Percentiles rank a stretch among this genome's conserved stretches.
Conservation (phyloP, 2,329 filamentous ascomycete genomes). For the Ceratocystis harringtonii region DNA sequence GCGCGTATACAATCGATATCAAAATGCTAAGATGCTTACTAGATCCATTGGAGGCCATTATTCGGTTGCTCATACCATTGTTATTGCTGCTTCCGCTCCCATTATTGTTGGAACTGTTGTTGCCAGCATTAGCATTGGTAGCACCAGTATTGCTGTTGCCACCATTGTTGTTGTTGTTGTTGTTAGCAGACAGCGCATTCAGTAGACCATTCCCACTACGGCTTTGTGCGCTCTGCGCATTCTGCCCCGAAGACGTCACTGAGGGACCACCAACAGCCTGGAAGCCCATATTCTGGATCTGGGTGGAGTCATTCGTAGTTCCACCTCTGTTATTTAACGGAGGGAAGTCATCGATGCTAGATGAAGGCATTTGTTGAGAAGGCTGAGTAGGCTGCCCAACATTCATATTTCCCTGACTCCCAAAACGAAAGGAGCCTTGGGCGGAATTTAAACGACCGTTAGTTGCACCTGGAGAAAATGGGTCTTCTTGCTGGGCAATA, state of each 20-base stretch:
- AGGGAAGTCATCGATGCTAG: slow-evolving; percentile 45
- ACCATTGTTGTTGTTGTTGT: slow-evolving; percentile 16
- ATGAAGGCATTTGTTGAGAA: slow-evolving; percentile 33
- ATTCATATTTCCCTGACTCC: slow-evolving; percentile 28
- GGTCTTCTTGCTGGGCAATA: slow-evolving; percentile 35
- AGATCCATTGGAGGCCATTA: not conserved
- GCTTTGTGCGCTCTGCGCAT: slow-evolving; percentile 24
- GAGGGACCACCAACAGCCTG: slow-evolving; percentile 5
- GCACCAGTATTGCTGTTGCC: not conserved
- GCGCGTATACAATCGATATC: not conserved
- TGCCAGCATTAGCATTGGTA: not conserved
- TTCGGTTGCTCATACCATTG: not conserved
- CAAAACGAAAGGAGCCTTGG: slow-evolving; percentile 33
- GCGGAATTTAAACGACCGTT: slow-evolving; percentile 4
- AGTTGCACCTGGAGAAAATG: slow-evolving; percentile 38
- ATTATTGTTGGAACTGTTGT: not conserved
- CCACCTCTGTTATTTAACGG: slow-evolving; percentile 43
- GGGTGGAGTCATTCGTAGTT: slow-evolving; percentile 32
- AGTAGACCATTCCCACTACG: slow-evolving; percentile 45
- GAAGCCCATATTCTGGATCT: slow-evolving; percentile 8
- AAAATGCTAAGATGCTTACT: not conserved
- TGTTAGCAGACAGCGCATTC: slow-evolving; percentile 48
- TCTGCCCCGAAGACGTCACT: slow-evolving; percentile 21
- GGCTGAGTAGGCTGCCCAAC: slow-evolving; percentile 6
- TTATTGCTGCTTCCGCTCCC: not conserved